Base-by-base conservation (phyloP, 2,329 filamentous ascomycete species). In the Alternaria alternata region DNA sequence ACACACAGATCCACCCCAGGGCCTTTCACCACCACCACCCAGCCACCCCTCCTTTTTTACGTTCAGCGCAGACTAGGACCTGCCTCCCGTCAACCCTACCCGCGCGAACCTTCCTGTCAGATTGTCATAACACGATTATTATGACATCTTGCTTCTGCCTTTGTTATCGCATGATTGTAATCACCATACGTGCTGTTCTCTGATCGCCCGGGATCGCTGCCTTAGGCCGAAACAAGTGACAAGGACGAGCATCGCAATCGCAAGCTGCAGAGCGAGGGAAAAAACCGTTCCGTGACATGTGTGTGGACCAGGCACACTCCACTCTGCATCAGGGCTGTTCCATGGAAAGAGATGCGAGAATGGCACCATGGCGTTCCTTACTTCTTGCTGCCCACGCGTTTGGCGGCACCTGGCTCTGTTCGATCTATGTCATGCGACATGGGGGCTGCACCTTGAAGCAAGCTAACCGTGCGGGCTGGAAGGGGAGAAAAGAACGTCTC, bases 191-290 rank as follows among this genome's bases (percentile, higher is more conserved):
- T 49, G 14, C 53, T 18, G 22, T 53, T 54, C 54, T 57, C 63
- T 61, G 63, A 69, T 68, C 68, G 60, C 53, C 68, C 63, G 68
- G 63, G 63, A 67, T 68, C 63, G 63, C 57, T 67, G 59, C 59
- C 54, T 55, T 61, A 44, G 57, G 58, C 61, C 61, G 57, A 67
- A 69, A 61, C 63, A 48, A 16, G 51, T 18, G 44, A 38, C 52
- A 60, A 42, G 57, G 46, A 26, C 51, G 22, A 42, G 26, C 43
- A 48, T 48, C 18, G 44, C 46, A 48, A 48, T 24, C 18, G 28
- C 20, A 30, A 22, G 4, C 18, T 36, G 32, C 12, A 16, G 46
- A 48, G 46, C 1, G 12, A 48, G 18, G 14, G 18, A 48, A 32
- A 55, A 59, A 51, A 39, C 57, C 57, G 62, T 65, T 65, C 63